A percentile compares a stretch with the other conserved stretches of the same genome.
Conservation (phyloP, 192 early-diverging fungal species). For the Chytriomyces sp. region DNA sequence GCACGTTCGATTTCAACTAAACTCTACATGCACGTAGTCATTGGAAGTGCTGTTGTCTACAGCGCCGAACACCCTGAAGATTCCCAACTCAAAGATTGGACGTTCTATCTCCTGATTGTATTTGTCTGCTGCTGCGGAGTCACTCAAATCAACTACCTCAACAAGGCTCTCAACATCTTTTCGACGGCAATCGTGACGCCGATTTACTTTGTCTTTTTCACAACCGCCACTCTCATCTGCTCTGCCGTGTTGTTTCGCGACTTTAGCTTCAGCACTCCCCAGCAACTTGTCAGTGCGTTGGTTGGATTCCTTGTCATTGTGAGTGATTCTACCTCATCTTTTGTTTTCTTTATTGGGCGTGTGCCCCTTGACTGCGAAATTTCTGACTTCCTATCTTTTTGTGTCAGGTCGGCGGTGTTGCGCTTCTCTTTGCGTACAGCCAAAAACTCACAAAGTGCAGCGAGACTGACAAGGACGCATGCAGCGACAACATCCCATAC, state of each 20-base stretch:
- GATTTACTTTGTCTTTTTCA: constrained; percentile 75
- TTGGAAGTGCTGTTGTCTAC: constrained; percentile 67
- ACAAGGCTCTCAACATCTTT: constrained; percentile 72
- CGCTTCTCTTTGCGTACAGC: constrained; percentile 53
- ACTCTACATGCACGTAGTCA: constrained; percentile 34
- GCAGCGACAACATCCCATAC: background rate
- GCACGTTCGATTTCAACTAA: background rate
- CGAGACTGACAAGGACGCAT: background rate
- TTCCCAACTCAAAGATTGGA: constrained; percentile 71
- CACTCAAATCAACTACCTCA: constrained; percentile 70
- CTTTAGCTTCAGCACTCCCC: constrained; percentile 45
- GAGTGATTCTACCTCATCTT: background rate
- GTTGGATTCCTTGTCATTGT: constrained; percentile 56
- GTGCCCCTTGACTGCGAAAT: background rate
- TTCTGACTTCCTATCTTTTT: background rate
- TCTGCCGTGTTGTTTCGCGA: constrained; percentile 69
- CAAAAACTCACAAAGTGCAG: background rate
- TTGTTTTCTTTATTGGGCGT: background rate
- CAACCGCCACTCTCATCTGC: constrained; percentile 63
- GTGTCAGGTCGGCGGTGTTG: constrained; percentile 42
- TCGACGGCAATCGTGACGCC: constrained; percentile 75
- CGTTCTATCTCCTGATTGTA: constrained; percentile 60
- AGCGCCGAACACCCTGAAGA: constrained; percentile 40
- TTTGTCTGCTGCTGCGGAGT: constrained; percentile 58
- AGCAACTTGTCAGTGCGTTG: constrained; percentile 29